Conservation (phyloP, 352 stramenopile species). For the Pythium brachiatum region DNA sequence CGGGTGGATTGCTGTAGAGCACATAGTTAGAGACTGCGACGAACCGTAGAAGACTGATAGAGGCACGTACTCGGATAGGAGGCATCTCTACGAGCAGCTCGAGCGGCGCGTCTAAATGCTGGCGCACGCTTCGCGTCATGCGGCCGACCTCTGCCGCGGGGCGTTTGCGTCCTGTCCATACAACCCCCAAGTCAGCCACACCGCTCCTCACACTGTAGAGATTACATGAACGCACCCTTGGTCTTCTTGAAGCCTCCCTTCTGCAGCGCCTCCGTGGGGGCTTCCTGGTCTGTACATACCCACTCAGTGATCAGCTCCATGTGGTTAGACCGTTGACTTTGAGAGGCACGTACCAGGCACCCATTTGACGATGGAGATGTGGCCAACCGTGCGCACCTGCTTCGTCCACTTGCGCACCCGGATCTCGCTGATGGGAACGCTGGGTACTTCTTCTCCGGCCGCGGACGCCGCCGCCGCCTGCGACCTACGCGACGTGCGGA, state of each 20-base stretch:
- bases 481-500: constrained; percentile 37
- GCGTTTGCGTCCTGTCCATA: constrained; percentile 52
- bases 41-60: too few relatives aligned
- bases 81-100: constrained; percentile 69
- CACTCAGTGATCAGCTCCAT: not conserved
- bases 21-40: too few relatives aligned
- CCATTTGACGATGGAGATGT: constrained; percentile 74
- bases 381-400: constrained; percentile 65
- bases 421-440: constrained; percentile 60
- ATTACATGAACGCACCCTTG: constrained; percentile 39
- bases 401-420: constrained; percentile 73
- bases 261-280: constrained; percentile 63
- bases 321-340: not conserved
- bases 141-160: constrained; percentile 50
- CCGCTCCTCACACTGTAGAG: not conserved
- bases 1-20: constrained; percentile 10
- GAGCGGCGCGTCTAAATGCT: constrained; percentile 70
- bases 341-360: constrained; percentile 42
- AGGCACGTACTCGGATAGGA: constrained; percentile 32
- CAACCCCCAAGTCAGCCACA: not conserved
- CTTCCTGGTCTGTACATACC: constrained; percentile 31
- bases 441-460: constrained; percentile 28
- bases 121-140: constrained; percentile 77
- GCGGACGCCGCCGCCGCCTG: constrained; percentile 25
- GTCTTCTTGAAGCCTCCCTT: constrained; percentile 66